phyloP scores from a whole-genome alignment of 1,284 basidiomycete genomes.

The Tilletiaria anomala region DNA sequence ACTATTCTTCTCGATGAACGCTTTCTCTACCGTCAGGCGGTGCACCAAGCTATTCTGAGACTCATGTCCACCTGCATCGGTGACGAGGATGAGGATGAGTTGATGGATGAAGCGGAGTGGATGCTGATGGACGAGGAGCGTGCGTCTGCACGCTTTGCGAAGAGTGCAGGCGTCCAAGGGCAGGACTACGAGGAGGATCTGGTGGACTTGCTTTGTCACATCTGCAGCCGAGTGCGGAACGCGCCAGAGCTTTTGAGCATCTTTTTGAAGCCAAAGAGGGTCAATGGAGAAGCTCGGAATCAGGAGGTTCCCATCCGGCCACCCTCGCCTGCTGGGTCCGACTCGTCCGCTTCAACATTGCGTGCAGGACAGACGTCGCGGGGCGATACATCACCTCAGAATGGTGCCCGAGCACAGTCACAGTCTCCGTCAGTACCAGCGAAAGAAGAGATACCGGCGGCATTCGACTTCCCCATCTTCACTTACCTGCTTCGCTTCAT shows the following conservation, averaged over 20 bases:
- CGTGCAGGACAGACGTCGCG: constrained; percentile 4
- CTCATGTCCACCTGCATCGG: constrained; percentile 76
- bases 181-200: constrained; percentile 8
- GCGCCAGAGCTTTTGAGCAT: constrained; percentile 27
- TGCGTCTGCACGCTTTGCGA: constrained; percentile 52
- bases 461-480: constrained; percentile 46
- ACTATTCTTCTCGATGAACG: constrained; percentile 35
- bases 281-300: too few species aligned
- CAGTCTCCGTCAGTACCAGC: background rate
- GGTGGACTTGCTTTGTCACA: constrained; percentile 31
- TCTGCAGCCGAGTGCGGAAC: constrained; percentile 25
- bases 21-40: constrained; percentile 31
- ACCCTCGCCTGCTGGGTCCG: too few species aligned
- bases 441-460: too few species aligned
- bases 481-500: constrained; percentile 89
- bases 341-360: too few species aligned
- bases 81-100: constrained; percentile 69
- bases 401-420: background rate
- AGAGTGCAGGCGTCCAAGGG: constrained; percentile 6
- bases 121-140: constrained; percentile 2
- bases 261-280: too few species aligned
- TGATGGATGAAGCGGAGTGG: constrained; percentile 53
- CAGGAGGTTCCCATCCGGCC: too few species aligned
- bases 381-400: background rate
- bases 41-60: constrained; percentile 67